These are phyloP conservation scores for Arabidopsis arenosa DNA, from an alignment of 345 rosid genomes.

Conservation along the genomic window DNA sequence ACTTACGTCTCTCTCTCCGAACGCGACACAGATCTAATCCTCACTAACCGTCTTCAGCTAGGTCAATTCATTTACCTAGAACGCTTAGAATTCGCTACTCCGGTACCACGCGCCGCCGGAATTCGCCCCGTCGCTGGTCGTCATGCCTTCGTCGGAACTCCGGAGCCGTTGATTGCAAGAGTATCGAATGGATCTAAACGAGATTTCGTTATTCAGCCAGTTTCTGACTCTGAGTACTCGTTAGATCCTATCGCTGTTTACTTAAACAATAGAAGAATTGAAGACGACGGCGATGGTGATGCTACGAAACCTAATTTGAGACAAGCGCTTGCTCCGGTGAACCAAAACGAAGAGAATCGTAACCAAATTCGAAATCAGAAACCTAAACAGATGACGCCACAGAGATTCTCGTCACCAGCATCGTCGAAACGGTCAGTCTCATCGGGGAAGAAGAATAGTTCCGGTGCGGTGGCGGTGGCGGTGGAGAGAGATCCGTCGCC, in stretches of 20 bases:
- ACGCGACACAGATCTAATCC: conserved; percentile 86
- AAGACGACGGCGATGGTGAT: not conserved
- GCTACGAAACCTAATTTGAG: conserved; percentile 40
- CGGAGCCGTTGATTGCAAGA: conserved; percentile 83
- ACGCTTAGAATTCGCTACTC: conserved; percentile 80
- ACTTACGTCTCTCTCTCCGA: conserved; percentile 97
- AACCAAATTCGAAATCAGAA: conserved; percentile 36
- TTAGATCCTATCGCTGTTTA: conserved; percentile 80
- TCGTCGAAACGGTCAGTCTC: conserved; percentile 66
- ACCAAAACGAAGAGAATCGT: conserved; percentile 37
- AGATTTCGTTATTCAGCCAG: conserved; percentile 88
- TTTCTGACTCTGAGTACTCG: conserved; percentile 71
- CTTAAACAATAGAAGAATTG: conserved; percentile 51
- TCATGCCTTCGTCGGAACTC: conserved; percentile 80
- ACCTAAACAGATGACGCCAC: conserved; percentile 49
- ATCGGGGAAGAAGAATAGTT: conserved; percentile 51
- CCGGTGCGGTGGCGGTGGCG: conserved; percentile 3
- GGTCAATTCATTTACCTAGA: conserved; percentile 92
- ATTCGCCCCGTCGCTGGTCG: conserved; percentile 94
- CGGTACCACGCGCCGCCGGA: conserved; percentile 77
- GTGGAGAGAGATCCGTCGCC: conserved; percentile 72
- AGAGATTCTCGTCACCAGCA: conserved; percentile 87
- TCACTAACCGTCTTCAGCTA: conserved; percentile 92
- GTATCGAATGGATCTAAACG: conserved; percentile 68
- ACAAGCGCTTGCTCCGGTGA: conserved; percentile 64